phyloP scores from a whole-genome alignment of 805 yeast species.

The Alloascoidea africana region DNA sequence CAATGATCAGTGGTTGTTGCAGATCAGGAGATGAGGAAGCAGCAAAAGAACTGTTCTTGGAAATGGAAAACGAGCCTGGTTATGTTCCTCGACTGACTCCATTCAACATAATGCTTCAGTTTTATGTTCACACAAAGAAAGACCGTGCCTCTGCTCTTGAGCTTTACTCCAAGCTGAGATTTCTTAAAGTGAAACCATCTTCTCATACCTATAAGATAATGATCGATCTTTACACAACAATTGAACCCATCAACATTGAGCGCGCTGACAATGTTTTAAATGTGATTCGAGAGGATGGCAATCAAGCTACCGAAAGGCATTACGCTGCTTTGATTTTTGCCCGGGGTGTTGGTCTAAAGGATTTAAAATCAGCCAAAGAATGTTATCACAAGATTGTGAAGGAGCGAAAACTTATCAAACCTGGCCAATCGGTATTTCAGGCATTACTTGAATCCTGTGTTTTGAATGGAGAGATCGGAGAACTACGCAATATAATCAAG shows the following conservation, averaged over 20 bases:
- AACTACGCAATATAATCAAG: conserved; percentile 15
- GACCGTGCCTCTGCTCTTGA: conserved; percentile 18
- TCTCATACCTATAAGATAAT: conserved; percentile 23
- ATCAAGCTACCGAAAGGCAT: conserved; percentile 17
- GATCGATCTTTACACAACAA: conserved; percentile 19
- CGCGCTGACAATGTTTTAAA: conserved; percentile 20
- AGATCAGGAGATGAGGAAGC: conserved; percentile 17
- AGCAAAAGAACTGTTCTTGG: conserved; percentile 17
- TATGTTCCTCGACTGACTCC: conserved; percentile 19
- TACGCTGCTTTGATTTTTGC: conserved; percentile 22
- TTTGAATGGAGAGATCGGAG: conserved; percentile 16
- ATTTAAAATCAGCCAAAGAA: conserved; percentile 18
- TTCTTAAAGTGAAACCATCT: conserved; percentile 14
- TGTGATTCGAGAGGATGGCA: conserved; percentile 15
- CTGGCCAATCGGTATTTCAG: conserved; percentile 22
- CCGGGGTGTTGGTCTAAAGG: conserved; percentile 19
- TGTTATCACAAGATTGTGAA: conserved; percentile 17
- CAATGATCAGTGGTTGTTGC: conserved; percentile 21
- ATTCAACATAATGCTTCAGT: conserved; percentile 22
- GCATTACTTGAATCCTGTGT: conserved; percentile 23
- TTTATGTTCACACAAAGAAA: conserved; percentile 17
- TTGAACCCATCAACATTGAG: conserved; percentile 17
- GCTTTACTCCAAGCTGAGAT: conserved; percentile 15
- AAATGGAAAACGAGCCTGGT: conserved; percentile 17
- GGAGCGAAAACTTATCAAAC: conserved; percentile 15